Evolutionary conservation across 345 rosid genomes (phyloP).

Genomic region (Pistacia vera): DNA sequence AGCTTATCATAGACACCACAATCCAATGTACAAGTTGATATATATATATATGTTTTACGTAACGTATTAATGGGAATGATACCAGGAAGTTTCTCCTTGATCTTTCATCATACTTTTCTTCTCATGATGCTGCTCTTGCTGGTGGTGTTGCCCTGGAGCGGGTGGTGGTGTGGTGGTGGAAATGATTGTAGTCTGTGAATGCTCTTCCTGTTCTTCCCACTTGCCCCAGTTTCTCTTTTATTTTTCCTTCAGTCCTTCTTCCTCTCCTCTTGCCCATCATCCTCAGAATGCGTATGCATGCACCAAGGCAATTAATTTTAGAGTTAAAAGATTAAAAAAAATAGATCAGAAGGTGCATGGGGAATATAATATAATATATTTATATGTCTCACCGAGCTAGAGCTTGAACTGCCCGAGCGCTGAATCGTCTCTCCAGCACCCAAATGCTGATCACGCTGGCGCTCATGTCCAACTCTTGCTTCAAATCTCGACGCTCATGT

Average conservation of each 20-base stretch:
- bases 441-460: not conserved
- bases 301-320: not conserved
- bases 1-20: not conserved
- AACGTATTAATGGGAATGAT: slow-evolving; percentile 39
- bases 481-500: not conserved
- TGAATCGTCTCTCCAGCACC: slow-evolving; percentile 30
- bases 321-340: too few species aligned
- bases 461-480: not conserved
- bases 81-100: slow-evolving; percentile 76
- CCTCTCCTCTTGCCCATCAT: slow-evolving; percentile 78
- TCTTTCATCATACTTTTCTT: slow-evolving; percentile 71
- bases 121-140: slow-evolving; percentile 54
- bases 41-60: not conserved
- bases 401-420: slow-evolving; percentile 47
- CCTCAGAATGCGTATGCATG: slow-evolving; percentile 43
- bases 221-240: slow-evolving; percentile 59
- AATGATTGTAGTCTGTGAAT: slow-evolving; percentile 27
- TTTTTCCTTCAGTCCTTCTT: slow-evolving; percentile 71
- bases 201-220: slow-evolving; percentile 48
- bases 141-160: slow-evolving; percentile 16
- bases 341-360: too few species aligned
- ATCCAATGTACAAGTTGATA: not conserved
- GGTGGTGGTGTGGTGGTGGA: slow-evolving; percentile 23
- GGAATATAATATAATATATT: too few species aligned
- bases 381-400: slow-evolving; percentile 50